Evolutionary conservation across 176 grass and related monocot genomes (phyloP).

Genomic region (Microstegium vimineum): DNA sequence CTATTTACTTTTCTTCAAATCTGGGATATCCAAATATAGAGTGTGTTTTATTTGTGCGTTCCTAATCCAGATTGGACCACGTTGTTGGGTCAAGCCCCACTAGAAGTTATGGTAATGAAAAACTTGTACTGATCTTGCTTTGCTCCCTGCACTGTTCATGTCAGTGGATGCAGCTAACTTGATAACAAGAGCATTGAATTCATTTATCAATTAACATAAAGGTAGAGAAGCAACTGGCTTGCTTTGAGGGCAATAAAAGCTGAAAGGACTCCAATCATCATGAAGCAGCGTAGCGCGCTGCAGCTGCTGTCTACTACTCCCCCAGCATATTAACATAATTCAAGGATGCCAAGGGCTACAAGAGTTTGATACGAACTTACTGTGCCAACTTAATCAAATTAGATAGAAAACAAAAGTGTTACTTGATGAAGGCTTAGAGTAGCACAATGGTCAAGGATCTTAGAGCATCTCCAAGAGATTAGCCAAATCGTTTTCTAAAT

Average conservation of each 20-base stretch:
- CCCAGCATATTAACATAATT: constrained; percentile 48
- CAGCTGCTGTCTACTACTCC: constrained; percentile 39
- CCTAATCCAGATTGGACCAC: constrained; percentile 22
- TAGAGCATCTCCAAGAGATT: too few relatives aligned
- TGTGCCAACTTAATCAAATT: constrained; percentile 26
- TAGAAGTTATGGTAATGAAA: constrained; percentile 14
- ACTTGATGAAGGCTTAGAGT: constrained; percentile 27
- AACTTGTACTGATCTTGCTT: constrained; percentile 16
- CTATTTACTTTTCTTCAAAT: neutral
- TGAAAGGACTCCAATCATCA: constrained; percentile 45
- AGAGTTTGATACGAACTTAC: constrained; percentile 26
- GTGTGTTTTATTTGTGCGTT: neutral
- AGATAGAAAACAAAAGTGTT: constrained; percentile 14
- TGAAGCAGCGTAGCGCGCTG: constrained; percentile 34
- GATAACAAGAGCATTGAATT: constrained; percentile 31
- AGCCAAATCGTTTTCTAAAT: too few relatives aligned
- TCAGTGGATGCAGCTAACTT: constrained; percentile 20
- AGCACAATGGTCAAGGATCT: constrained; percentile 31
- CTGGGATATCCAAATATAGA: neutral
- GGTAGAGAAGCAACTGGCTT: constrained; percentile 20
- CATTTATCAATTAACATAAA: constrained; percentile 27
- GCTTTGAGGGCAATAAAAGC: constrained; percentile 34
- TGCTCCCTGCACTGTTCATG: constrained; percentile 11
- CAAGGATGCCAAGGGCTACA: constrained; percentile 36
- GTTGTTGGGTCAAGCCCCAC: constrained; percentile 10